A percentile compares a stretch with the other conserved stretches of the same genome.
These are phyloP conservation scores for Medicago ruthenica DNA, from an alignment of 306 rosid species.

Conservation along the genomic window DNA sequence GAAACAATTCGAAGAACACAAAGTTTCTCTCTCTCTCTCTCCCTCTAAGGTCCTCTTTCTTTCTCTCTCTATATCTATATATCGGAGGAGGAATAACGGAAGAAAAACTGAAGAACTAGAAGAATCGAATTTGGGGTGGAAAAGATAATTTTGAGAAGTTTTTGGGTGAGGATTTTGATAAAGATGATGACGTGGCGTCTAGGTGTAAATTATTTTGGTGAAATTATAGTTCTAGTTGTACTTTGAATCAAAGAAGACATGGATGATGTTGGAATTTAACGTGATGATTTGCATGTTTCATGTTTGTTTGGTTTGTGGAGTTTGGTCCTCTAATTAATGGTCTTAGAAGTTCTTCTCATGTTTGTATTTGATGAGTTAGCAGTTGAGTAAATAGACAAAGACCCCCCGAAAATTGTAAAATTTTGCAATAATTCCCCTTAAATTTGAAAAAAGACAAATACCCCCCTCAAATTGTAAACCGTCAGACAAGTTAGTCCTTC, in stretches of 20 bases:
- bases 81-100: not conserved
- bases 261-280: not conserved
- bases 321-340: not conserved
- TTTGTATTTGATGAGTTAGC: not conserved
- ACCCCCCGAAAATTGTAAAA: no score
- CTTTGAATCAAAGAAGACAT: not conserved
- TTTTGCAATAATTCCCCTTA: no score
- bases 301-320: not conserved
- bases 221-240: not conserved
- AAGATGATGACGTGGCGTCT: not conserved
- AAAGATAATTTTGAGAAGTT: not conserved
- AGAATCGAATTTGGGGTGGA: not conserved
- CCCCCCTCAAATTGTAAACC: no score
- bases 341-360: not conserved
- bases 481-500: no score
- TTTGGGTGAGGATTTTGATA: not conserved
- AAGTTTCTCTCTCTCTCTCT: conserved; percentile 31
- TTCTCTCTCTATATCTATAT: conserved; percentile 15
- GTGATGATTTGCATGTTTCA: not conserved
- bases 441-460: no score
- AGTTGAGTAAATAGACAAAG: no score
- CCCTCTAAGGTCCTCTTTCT: conserved; percentile 1
- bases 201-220: not conserved
- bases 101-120: conserved; percentile 10
- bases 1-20: conserved; percentile 10